Base-by-base conservation (phyloP, 2,329 filamentous ascomycete species). In the Periconia sp. region DNA sequence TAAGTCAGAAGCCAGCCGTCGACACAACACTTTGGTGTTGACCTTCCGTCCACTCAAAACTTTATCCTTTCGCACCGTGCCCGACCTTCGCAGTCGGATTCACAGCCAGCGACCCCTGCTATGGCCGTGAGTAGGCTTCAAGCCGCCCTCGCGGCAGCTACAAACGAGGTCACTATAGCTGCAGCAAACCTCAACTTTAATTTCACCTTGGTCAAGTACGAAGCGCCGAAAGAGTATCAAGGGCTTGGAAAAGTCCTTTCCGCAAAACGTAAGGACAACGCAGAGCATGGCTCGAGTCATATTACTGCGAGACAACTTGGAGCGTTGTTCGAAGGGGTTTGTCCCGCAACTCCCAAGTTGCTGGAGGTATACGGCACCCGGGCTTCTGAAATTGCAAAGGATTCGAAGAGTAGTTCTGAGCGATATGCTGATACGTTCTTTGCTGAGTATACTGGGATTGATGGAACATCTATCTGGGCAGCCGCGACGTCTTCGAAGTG, bases 171-270 rank as follows among this genome's bases (percentile, higher is more conserved):
- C 15, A 59, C 53, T 5, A 27, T 59, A 2, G 57, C 60, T 6
- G 30, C 49, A 9, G 60, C 57, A 20, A 62, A 62, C 19, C 11
- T 77, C 53, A 78, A 80, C 50, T 71, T 78, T 52, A 76, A 80
- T 49, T 79, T 80, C 52, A 65, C 73, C 0, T 53, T 80, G 0
- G 50, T 75, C 40, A 78, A 77, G 52, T 48, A 69, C 2, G 72
- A 78, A 49, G 73, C 76, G 0, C 76, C 77, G 0, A 47, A 47
- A 11, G 76, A 79, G 52, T 78, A 67, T 40, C 56, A 61, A 17
- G 60, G 42, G 0, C 27, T 80, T 0, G 75, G 73, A 0, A 41
- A 49, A 0, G 37, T 52, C 0, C 52, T 81, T 0, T 73, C 76
- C 0, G 17, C 18, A 1, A 56, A 46, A 3, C 57, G 77, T 6